These are phyloP conservation scores for Xylona heveae DNA, from an alignment of 495 filamentous ascomycete species.

Conservation along the genomic window DNA sequence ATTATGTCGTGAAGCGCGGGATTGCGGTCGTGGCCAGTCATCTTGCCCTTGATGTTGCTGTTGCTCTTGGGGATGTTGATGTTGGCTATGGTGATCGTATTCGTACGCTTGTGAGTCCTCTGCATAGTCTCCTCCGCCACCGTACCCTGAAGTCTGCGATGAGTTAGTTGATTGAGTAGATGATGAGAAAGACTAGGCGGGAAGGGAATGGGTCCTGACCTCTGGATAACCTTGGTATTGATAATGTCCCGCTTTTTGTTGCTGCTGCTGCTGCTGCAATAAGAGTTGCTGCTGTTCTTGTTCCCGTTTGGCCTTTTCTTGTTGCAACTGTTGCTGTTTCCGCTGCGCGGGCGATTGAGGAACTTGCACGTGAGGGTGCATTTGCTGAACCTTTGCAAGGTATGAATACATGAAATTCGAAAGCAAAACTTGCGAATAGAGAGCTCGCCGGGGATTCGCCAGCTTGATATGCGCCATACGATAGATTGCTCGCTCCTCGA, in stretches of 20 bases:
- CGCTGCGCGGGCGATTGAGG: constrained; percentile 33
- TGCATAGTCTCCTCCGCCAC: constrained; percentile 28
- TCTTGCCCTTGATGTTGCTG: too few relatives aligned
- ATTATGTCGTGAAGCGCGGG: constrained; percentile 26
- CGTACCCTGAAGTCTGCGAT: constrained; percentile 9
- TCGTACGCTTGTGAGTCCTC: constrained; percentile 37
- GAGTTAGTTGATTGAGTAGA: constrained; percentile 12
- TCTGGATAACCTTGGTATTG: constrained; percentile 47
- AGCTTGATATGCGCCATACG: constrained; percentile 98
- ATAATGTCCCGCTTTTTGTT: constrained; percentile 40
- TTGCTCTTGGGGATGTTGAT: constrained; percentile 5
- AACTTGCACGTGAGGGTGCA: constrained; percentile 82
- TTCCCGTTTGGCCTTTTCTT: too few relatives aligned
- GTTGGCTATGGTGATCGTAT: constrained; percentile 29
- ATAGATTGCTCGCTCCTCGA: constrained; percentile 95
- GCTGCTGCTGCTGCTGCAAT: constrained; percentile 21
- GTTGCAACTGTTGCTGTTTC: constrained; percentile 37
- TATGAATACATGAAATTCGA: constrained; percentile 99
- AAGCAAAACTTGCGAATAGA: constrained; percentile 89
- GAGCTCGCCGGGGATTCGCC: constrained; percentile 76
- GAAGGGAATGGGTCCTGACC: constrained; percentile 18
- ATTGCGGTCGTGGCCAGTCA: constrained; percentile 29
- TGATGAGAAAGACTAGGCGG: constrained; percentile 8
- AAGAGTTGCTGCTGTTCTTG: too few relatives aligned
- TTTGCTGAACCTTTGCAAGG: constrained; percentile 92